A percentile compares a stretch with the other conserved stretches of the same genome.
phyloP scores from a whole-genome alignment of 306 rosid genomes.

The Myrica gale region DNA sequence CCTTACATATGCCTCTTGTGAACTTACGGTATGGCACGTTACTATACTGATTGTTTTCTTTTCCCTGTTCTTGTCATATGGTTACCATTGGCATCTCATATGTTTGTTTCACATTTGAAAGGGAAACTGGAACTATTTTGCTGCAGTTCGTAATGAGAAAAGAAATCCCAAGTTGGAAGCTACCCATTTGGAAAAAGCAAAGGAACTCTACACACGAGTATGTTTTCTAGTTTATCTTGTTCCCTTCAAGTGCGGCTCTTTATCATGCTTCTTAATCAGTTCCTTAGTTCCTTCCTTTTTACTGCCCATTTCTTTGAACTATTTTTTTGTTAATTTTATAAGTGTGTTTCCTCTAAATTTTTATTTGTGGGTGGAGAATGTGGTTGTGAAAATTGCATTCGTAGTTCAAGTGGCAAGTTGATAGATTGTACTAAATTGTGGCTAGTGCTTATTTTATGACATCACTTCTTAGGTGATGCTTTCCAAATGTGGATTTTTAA shows the following conservation, averaged over 20 bases:
- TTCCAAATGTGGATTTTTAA: background rate
- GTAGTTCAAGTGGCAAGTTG: slow-evolving; percentile 18
- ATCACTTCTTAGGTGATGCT: background rate
- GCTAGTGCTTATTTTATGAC: background rate
- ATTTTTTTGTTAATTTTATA: background rate
- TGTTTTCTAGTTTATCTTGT: slow-evolving; percentile 16
- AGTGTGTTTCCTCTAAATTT: slow-evolving; percentile 18
- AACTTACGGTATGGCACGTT: slow-evolving; percentile 11
- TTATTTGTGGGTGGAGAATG: slow-evolving; percentile 13
- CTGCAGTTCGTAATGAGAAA: slow-evolving; percentile 96
- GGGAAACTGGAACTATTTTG: slow-evolving; percentile 99
- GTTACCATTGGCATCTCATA: slow-evolving; percentile 24
- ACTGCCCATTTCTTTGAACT: slow-evolving; percentile 11
- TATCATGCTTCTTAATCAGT: slow-evolving; percentile 10
- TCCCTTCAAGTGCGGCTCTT: slow-evolving; percentile 20
- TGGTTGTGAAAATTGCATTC: slow-evolving; percentile 15
- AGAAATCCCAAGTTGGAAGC: slow-evolving; percentile 98
- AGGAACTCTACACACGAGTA: slow-evolving; percentile 90
- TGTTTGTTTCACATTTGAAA: slow-evolving; percentile 40
- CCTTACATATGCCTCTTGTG: background rate
- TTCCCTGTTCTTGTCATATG: background rate
- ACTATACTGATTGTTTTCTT: slow-evolving; percentile 19
- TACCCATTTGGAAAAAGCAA: slow-evolving; percentile 94
- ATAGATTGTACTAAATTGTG: background rate
- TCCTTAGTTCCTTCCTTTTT: slow-evolving; percentile 14